Evolutionary conservation across 371 early-diverging fungal species (phyloP).

Genomic region (Mycotypha africana): DNA sequence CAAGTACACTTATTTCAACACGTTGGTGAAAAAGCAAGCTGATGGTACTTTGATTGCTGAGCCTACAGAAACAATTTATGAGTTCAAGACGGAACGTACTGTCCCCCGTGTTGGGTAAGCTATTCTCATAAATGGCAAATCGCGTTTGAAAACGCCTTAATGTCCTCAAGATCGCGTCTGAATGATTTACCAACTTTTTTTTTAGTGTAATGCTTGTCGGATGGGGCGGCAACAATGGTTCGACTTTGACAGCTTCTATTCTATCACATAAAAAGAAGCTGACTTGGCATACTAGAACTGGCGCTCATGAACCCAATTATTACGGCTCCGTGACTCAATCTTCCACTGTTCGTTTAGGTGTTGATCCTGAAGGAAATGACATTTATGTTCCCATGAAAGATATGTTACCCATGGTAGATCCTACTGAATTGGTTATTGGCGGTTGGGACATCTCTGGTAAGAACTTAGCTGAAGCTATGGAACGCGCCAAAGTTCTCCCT

Average conservation of each 20-base stretch:
- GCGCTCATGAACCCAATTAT: conserved; percentile 90
- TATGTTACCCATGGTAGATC: conserved; percentile 93
- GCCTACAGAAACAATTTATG: conserved; percentile 82
- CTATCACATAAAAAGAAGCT: conserved; percentile 84
- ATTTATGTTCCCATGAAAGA: conserved; percentile 85
- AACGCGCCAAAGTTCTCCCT: conserved; percentile 89
- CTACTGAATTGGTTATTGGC: conserved; percentile 92
- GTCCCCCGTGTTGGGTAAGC: conserved; percentile 81
- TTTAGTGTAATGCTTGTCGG: conserved; percentile 95
- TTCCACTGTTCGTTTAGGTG: conserved; percentile 92
- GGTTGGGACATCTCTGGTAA: conserved; percentile 94
- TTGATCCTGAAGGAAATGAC: conserved; percentile 74
- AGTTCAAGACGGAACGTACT: conserved; percentile 80
- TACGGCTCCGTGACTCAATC: conserved; percentile 93
- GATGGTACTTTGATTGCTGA: conserved; percentile 68
- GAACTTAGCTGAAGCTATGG: conserved; percentile 89
- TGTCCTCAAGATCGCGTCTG: too few species aligned
- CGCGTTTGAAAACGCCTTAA: too few species aligned
- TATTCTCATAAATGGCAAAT: too few species aligned
- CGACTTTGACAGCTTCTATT: conserved; percentile 93
- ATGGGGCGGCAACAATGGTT: conserved; percentile 98
- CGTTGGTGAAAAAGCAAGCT: conserved; percentile 66
- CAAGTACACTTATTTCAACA: conserved; percentile 85
- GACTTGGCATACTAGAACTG: conserved; percentile 90
- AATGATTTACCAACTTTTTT: neutral